Conservation (phyloP, 495 filamentous ascomycete species). For the Ascodesmis nigricans region DNA sequence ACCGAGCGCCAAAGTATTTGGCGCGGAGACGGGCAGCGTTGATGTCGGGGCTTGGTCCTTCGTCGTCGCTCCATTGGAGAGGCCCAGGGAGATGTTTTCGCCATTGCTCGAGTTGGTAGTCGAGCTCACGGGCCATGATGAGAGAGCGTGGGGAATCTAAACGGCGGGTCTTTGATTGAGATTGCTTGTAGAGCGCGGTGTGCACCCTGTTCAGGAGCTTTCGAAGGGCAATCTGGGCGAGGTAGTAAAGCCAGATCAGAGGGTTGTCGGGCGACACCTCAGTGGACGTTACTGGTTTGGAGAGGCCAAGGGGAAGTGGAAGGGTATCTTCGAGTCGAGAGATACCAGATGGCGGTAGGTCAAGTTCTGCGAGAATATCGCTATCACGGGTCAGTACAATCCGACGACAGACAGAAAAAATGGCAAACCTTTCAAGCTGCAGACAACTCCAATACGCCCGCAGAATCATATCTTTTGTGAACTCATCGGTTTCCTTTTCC, state of each 20-base stretch:
- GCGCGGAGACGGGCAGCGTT: slow-evolving; percentile 67
- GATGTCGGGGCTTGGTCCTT: slow-evolving; percentile 50
- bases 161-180: slow-evolving; percentile 10
- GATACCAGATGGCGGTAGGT: slow-evolving; percentile 57
- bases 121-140: slow-evolving; percentile 22
- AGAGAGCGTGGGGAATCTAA: slow-evolving; percentile 19
- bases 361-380: slow-evolving; percentile 80
- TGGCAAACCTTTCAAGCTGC: slow-evolving; percentile 68
- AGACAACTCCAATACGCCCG: slow-evolving; percentile 88
- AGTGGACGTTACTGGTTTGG: slow-evolving; percentile 13
- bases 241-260: slow-evolving; percentile 56
- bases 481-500: slow-evolving; percentile 9
- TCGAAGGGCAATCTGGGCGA: slow-evolving; percentile 63
- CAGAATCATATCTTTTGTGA: slow-evolving; percentile 33
- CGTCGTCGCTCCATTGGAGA: slow-evolving; percentile 43
- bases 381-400: slow-evolving; percentile 25
- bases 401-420: not conserved
- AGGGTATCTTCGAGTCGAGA: slow-evolving; percentile 49
- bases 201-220: slow-evolving; percentile 72
- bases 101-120: slow-evolving; percentile 28
- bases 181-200: slow-evolving; percentile 48
- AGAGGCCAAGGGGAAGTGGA: slow-evolving; percentile 32
- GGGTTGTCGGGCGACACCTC: slow-evolving; percentile 25
- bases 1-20: slow-evolving; percentile 81
- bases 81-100: slow-evolving; percentile 22